A percentile compares a stretch with the other conserved stretches of the same genome.
phyloP scores from a whole-genome alignment of 75 land plant species.

The Chamaecyparis obtusa region DNA sequence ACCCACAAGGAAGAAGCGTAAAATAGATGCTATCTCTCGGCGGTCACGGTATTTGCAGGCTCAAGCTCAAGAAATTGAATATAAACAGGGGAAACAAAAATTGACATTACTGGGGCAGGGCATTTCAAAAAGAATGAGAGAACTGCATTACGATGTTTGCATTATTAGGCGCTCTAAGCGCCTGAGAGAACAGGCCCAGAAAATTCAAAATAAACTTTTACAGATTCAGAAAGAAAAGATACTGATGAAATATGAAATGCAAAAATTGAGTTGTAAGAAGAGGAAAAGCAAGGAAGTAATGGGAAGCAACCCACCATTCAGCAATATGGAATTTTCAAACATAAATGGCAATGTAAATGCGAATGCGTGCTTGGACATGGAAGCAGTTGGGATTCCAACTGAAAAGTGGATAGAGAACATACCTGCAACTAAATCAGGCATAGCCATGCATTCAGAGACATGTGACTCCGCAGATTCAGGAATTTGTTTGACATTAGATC shows the following conservation, averaged over 20 bases:
- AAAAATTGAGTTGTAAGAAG: neutral
- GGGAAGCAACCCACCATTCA: neutral
- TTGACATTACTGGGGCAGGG: neutral
- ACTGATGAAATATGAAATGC: neutral
- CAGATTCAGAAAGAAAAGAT: neutral
- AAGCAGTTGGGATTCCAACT: neutral
- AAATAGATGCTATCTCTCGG: neutral
- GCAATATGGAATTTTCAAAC: neutral
- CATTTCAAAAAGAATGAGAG: conserved; percentile 4
- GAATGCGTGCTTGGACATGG: neutral
- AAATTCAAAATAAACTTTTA: neutral
- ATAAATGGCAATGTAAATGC: neutral
- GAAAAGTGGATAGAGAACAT: neutral
- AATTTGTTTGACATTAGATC: neutral
- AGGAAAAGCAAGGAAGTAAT: neutral
- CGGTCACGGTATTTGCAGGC: neutral
- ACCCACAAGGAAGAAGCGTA: neutral
- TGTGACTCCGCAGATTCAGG: neutral
- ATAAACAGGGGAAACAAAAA: conserved; percentile 3
- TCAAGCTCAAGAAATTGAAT: conserved; percentile 8
- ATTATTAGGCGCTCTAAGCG: neutral
- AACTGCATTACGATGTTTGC: neutral
- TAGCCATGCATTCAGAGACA: neutral
- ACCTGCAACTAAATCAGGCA: neutral
- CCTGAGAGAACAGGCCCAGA: neutral